Percentiles rank a stretch among this genome's conserved stretches.
phyloP scores from a whole-genome alignment of 805 yeast genomes.

The Metschnikowia noctiluminum region DNA sequence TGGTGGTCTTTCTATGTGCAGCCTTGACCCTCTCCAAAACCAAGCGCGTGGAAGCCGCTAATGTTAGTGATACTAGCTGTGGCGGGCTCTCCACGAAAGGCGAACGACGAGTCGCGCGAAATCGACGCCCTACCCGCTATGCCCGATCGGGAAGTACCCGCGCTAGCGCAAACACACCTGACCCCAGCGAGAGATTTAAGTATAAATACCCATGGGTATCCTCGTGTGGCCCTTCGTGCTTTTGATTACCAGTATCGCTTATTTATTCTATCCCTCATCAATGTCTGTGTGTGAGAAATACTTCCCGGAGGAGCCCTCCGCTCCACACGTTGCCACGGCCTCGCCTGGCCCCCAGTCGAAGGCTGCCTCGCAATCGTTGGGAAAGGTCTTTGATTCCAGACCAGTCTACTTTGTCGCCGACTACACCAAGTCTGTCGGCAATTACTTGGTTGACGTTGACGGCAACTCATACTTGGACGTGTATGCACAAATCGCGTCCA shows the following conservation, averaged over 20 bases:
- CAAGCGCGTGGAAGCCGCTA: too few relatives aligned
- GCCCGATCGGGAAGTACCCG: neutral
- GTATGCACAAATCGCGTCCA: constrained; percentile 82
- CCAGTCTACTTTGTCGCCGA: constrained; percentile 75
- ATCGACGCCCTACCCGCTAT: neutral
- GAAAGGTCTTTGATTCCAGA: constrained; percentile 64
- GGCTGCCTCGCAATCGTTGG: constrained; percentile 50
- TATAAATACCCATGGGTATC: constrained; percentile 7
- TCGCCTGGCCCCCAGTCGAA: constrained; percentile 78
- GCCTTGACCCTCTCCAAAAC: too few relatives aligned
- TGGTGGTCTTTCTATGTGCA: too few relatives aligned
- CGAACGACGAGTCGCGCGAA: neutral
- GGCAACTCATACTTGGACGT: constrained; percentile 74
- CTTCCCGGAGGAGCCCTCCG: constrained; percentile 79
- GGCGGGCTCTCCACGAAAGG: too few relatives aligned
- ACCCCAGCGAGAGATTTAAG: neutral
- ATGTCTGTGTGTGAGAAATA: constrained; percentile 49
- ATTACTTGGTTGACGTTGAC: constrained; percentile 77
- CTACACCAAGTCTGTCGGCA: constrained; percentile 70
- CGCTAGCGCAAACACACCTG: constrained; percentile 1
- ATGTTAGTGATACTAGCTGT: too few relatives aligned
- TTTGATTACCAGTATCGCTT: neutral
- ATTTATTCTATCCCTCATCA: neutral
- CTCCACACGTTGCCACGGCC: constrained; percentile 59
- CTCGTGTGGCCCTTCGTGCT: neutral